Evolutionary conservation across 1,284 basidiomycete species (phyloP), one percentile per base, ranked within the genome.

Genomic region (Chalciporus sp.): DNA sequence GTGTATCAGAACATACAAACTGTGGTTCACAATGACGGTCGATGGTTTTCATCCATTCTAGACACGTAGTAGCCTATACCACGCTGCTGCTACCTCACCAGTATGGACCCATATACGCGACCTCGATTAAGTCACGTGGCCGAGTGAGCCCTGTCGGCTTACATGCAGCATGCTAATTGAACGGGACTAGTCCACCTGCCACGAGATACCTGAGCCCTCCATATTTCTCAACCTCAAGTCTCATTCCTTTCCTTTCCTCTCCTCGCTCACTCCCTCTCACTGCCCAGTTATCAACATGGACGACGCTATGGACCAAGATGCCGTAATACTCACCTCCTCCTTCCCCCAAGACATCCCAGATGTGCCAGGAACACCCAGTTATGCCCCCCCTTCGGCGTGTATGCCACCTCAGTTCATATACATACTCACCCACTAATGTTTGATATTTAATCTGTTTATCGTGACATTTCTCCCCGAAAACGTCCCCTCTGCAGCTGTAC

Each of bases 301-400:
- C 28, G 33, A 71, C 47, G 57, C 61, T 35, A 72, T 68, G 70
- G 70, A 69, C 53, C 66, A 64, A 57, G 67, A 72, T 68, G 66
- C 57, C 29, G 51, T 67, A 57, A 53, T 70, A 49, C 52, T 43
- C 41, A 59, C 57, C 31, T 49, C 64, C 17, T 54, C 66, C 42
- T 63, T 63, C 55, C 57, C 61, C 16, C 61, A 58, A 35, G 63
- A 40, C 47, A 49, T 56, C 41, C 54, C 42, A 17, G 67, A 66
- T 44, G 52, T 43, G 42, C 63, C 60, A 47, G 55, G 47, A 49
- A 54, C 47, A 23, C 52, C 53, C 19, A 63, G 37, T 33, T 55
- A 62, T 55, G 52, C 39, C 5, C 40, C 61, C 33, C 42, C 66
- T 42, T 46, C 57, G 28, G 19, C 56, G 41, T 45, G 69, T 71